phyloP scores from a whole-genome alignment of 169 alveolate species.

The Plasmodium sp. region DNA sequence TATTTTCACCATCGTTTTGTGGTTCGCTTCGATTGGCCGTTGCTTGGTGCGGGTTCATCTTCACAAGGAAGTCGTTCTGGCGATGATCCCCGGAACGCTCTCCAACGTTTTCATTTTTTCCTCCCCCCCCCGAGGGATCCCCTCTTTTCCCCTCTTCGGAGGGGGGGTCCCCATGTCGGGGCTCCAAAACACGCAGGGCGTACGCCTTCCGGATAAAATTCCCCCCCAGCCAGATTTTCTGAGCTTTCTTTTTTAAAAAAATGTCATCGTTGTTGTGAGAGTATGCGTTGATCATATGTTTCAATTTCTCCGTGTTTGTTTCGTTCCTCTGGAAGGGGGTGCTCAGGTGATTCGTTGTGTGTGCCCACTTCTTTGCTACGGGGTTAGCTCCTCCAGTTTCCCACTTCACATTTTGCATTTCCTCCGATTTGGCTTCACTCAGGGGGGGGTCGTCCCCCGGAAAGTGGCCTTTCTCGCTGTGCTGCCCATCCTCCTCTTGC shows the following conservation, averaged over 20 bases:
- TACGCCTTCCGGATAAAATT: conserved; percentile 10
- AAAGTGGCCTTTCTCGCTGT: not conserved
- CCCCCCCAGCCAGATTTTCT: conserved; percentile 5
- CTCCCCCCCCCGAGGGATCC: not conserved
- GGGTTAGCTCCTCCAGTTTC: not conserved
- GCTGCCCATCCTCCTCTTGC: not conserved
- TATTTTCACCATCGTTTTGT: not conserved
- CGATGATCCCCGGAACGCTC: not conserved
- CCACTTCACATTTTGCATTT: not conserved
- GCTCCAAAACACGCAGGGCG: not conserved
- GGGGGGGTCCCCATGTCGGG: not conserved
- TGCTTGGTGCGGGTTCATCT: not conserved
- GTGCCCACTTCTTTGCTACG: not conserved
- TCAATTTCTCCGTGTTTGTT: conserved; percentile 12
- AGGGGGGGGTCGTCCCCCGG: not conserved
- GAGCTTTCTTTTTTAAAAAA: conserved; percentile 3
- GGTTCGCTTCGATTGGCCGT: not conserved
- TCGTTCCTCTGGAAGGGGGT: not conserved
- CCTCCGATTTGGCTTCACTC: not conserved
- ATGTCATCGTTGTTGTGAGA: conserved; percentile 15
- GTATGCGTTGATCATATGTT: conserved; percentile 25
- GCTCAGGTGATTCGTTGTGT: not conserved
- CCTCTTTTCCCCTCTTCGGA: not conserved
- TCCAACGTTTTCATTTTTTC: not conserved
- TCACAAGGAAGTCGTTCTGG: not conserved